Base-by-base conservation (phyloP, 2,329 filamentous ascomycete genomes). In the Paracoccidioides lutzii region DNA sequence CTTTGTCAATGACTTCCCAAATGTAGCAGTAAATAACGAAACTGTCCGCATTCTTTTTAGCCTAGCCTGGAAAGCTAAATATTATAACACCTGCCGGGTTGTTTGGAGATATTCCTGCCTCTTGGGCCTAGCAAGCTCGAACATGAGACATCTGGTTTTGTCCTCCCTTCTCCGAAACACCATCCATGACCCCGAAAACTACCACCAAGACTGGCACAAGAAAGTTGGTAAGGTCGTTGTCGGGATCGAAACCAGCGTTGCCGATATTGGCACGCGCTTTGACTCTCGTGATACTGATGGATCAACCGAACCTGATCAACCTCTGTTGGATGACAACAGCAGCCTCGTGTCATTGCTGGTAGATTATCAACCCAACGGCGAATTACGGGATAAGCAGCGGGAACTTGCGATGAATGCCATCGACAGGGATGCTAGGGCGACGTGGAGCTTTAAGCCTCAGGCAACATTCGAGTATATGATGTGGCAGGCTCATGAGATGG, bases 61-160 rank as follows among this genome's bases (percentile, higher is more conserved):
- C 15, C 61, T 68, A n/a, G 74, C 73, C 5, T 74, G 68, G 66
- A 64, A 63, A 22, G 58, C 57, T 46, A 64, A 63, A 28, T 60
- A 64, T 40, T 72, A 71, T 58, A 78, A 76, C 54, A 62, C 73
- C 9, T 72, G 70, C 52, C 71, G 71, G 9, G 73, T 77, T 7
- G 58, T 78, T 5, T 78, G 76, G 76, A 66, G 67, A 58, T 75
- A 76, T 63, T 72, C 74, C 5, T 77, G 75, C 59, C 65, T 76
- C 55, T 53, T 66, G 14, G 64, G 64, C 7, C 43, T 49, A 9
- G 69, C 70, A 9, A 71, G 64, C 14, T 57, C 57, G 32, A 59
- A 59, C 4, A 75, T 75, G 68, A 65, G 64, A 52, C 56, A 65
- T 30, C 55, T 61, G 6, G 65, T 75, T 5, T 51, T 64, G 30